Conservation (phyloP, 768 basidiomycete genomes). For the Leccinum sublutescens region DNA sequence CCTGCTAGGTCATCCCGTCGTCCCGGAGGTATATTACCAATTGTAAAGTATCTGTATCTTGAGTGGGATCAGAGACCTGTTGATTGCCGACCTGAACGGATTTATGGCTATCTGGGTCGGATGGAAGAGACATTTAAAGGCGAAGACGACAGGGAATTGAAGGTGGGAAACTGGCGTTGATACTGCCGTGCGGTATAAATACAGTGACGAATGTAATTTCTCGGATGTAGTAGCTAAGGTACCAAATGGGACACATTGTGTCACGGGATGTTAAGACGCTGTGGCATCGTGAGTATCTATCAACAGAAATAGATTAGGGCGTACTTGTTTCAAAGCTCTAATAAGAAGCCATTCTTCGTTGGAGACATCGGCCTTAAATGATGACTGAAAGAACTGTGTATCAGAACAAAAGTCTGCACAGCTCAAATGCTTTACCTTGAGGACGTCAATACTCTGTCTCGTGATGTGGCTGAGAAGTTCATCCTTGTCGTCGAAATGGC, state of each 20-base stretch:
- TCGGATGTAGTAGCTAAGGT: conserved; percentile 5
- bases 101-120: conserved; percentile 12
- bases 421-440: conserved; percentile 59
- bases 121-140: conserved; percentile 23
- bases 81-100: conserved; percentile 23
- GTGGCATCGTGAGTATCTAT: conserved; percentile 2
- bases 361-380: conserved; percentile 86
- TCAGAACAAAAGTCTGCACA: conserved; percentile 6
- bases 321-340: conserved; percentile 77
- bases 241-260: conserved; percentile 3
- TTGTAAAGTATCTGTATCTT: conserved; percentile 52
- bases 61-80: conserved; percentile 17
- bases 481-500: conserved; percentile 96
- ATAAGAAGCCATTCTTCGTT: conserved; percentile 94
- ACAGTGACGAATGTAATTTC: conserved; percentile 30
- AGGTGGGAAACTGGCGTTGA: background rate
- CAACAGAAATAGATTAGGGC: background rate
- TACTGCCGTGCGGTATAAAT: conserved; percentile 29
- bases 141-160: background rate
- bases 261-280: conserved; percentile 42
- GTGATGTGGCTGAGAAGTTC: conserved; percentile 90
- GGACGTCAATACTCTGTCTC: conserved; percentile 90
- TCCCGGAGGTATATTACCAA: conserved; percentile 46
- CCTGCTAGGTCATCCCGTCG: conserved; percentile 33
- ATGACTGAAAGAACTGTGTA: conserved; percentile 44